Evolutionary conservation across 2,329 filamentous ascomycete species (phyloP), one percentile per base, ranked within the genome.

Genomic region (Plectosphaerella sp.): DNA sequence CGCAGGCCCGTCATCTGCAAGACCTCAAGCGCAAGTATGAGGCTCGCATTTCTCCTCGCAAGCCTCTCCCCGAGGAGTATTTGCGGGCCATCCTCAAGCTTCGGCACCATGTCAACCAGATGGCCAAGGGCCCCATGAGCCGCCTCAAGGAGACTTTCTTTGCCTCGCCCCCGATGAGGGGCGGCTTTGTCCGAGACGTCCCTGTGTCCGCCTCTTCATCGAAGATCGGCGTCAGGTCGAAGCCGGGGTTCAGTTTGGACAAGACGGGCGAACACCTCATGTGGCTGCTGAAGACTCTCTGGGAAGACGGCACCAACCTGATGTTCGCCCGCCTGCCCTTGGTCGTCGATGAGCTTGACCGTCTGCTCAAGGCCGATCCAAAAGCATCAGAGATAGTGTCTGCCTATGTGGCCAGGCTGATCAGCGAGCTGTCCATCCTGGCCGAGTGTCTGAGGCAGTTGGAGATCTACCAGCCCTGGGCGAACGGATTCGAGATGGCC

Each of bases 311-410:
- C 18, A 2, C 61, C 0, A 12, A 60, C 3, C 56, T 72, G 1
- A 66, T 69, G 46, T 45, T 73, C 2, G 49, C 52, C 9, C 56
- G 69, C 3, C 52, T 76, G 39, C 62, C 68, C 2, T 57, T 61
- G 6, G 24, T 75, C 1, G 54, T 79, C 5, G 77, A 82, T 52
- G 76, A 80, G 57, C 60, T 82, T 2, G 74, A 76, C 28, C 70
- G 72, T 8, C 62, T 78, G 5, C 51, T 77, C 2, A 55, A 72
- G 48, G 54, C 61, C 1, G 71, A 78, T 11, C 57, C 64, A 1
- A 53, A 61, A 5, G 68, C 67, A 1, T 60, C 63, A 15, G 62
- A 64, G 2, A 54, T 77, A 5, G 53, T 79, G 0, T 73, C 77
- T 0, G 37, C 66, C 0, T 63, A 56, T 10, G 55, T 77, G 1